Evolutionary conservation across 352 stramenopile species (phyloP), one percentile per base, ranked within the genome.

Genomic region (Phytophthora ramorum): DNA sequence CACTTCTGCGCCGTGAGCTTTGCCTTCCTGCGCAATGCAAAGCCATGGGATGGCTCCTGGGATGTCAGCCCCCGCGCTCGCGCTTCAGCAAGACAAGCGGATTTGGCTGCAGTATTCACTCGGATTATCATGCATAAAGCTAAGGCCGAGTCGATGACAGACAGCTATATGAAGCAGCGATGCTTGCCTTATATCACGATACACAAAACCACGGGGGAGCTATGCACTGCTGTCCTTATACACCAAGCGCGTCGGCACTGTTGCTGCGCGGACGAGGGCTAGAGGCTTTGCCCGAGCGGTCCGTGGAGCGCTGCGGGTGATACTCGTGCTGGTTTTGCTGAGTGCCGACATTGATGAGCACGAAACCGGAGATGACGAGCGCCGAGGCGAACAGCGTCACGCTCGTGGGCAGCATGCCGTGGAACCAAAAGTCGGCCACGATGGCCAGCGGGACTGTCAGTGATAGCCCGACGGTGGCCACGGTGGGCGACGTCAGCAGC

Each of bases 361-460:
- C 65, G 61, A 96, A 96, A 17, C 87, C 87, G 2, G 59, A 63
- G 54, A 93, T 75, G 30, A 96, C 87, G 20, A 92, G 70, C 44
- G 63, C 48, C 14, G 87, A 90, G 32, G 83, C 84, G 40, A 91
- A 24, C n/a, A 86, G 37, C 30, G 84, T 88, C n/a, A 92, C 57
- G 28, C 64, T 64, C 8, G 69, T 78, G 1, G 89, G 87, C 45
- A 76, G 45, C 35, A 88, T 66, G 24, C 67, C 54, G 54, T 90
- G 74, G 48, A 91, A 78, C 44, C 89, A 76, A 63, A 78, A 87
- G 73, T 99, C 97, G 54, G 91, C 90, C 19, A 92, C 37, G 68
- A 98, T 98, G 8, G 96, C 97, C 58, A 99, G 78, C 17, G 96
- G 96, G 20, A 99, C 98, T 7, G 97, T 99, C 30, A 99, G 85